Conservation (phyloP, 1,284 basidiomycete species). For the Polyporus tsugae region DNA sequence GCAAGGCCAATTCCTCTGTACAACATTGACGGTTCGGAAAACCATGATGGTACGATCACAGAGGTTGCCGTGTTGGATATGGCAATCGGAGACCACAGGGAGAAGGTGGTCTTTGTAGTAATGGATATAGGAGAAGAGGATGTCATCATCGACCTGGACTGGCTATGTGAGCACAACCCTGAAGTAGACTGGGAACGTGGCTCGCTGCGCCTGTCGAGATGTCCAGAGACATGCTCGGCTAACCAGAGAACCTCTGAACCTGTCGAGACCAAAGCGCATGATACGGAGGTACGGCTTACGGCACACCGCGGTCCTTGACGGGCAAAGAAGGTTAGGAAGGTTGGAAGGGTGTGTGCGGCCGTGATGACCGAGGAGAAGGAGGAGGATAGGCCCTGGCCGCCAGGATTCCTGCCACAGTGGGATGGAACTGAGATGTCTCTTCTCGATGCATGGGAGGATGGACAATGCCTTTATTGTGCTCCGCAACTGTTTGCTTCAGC, state of each 20-base stretch:
- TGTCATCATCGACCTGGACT: background rate
- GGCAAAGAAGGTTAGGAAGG: background rate
- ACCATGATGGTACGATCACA: background rate
- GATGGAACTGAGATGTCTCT: background rate
- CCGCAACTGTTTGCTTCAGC: conserved; percentile 5
- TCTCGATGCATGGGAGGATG: background rate
- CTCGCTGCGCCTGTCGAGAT: background rate
- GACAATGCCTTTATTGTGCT: background rate
- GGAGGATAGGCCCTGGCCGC: background rate
- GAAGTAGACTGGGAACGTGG: background rate
- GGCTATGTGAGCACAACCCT: background rate
- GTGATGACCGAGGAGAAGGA: background rate
- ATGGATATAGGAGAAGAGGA: background rate
- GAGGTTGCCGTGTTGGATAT: background rate
- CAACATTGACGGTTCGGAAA: background rate
- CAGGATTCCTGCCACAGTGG: background rate
- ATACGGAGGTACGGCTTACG: conserved; percentile 9
- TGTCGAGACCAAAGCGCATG: background rate
- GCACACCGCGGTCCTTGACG: background rate
- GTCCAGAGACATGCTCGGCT: background rate
- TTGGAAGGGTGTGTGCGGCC: background rate
- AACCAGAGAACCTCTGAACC: background rate
- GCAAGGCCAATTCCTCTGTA: background rate
- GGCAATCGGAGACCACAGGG: background rate
- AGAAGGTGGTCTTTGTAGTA: background rate